Base-by-base conservation (phyloP, 176 grass and related monocot genomes). In the Panicum miliaceum region DNA sequence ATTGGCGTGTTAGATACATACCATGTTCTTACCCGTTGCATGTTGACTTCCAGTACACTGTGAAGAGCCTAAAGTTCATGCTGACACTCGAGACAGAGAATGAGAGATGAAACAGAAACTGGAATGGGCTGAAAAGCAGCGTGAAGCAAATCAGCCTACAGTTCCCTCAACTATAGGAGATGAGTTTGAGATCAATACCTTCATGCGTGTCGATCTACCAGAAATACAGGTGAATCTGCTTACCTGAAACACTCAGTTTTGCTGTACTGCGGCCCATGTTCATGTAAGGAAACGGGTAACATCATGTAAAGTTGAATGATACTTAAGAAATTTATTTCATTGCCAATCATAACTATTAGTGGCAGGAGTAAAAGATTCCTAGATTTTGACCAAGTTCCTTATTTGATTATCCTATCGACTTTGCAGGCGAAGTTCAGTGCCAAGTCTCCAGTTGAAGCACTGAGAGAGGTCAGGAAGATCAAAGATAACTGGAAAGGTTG, bases 401-500 rank as follows among this genome's bases (percentile, higher is more conserved):
- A 7, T 8, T 43, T 46, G 22, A 63, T 8, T 35, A 53, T 48
- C 9, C 16, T 57, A 23, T 87, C 18, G 8, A 69, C 59, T 27
- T 52, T 86, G 80, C 90, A 98, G 95, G 91, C 86, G 7, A 95
- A 93, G 68, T 92, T 98, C 20, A 42, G 80, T 36, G 82, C 71
- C 37, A 79, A 66, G 7, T 89, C 96, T 56, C 72, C 96, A 26
- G 77, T 95, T 64, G 88, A 93, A 77, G 87, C 96, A 26, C 27
- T 98, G 63, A 79, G 76, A 76, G 83, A 93, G 72, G 76, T 92
- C 46, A 98, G 96, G 88, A 95, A 84, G 83, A 88, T 43, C 63
- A 93, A 98, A 84, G 96, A 98, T 84, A 95, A 86, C 71, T 98
- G 93, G 96, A 95, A 86, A 98, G 87, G 93, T 89, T 93, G 82